Evolutionary conservation across 495 filamentous ascomycete species (phyloP).

Genomic region (Daldinia vernicosa): DNA sequence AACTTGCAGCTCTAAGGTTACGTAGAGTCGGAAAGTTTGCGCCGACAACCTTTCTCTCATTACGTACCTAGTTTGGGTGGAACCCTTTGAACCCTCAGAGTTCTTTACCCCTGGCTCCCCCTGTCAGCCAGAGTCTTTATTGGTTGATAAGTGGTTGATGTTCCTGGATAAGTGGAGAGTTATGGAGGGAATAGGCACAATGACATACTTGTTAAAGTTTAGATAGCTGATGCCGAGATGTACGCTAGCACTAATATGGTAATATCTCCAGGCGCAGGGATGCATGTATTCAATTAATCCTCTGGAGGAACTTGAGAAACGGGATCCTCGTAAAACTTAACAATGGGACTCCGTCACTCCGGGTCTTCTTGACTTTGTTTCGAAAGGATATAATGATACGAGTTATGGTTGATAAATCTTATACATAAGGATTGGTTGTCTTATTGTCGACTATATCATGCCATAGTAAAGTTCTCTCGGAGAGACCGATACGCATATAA

Average conservation of each 20-base stretch:
- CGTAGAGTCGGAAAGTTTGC: conserved; percentile 23
- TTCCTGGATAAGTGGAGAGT: conserved; percentile 38
- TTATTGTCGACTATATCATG: conserved; percentile 1
- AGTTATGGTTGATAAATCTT: not conserved
- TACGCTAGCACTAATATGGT: not conserved
- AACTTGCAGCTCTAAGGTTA: conserved; percentile 5
- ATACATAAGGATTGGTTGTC: not conserved
- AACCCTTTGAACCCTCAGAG: not conserved
- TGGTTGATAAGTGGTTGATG: conserved; percentile 15
- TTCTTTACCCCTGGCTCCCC: conserved; percentile 29
- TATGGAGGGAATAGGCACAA: not conserved
- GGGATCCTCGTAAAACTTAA: not conserved
- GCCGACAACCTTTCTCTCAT: conserved; percentile 14
- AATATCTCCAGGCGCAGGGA: not conserved
- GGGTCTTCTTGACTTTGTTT: not conserved
- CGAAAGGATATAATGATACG: not conserved
- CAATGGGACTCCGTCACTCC: not conserved
- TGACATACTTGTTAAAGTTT: not conserved
- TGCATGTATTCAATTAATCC: not conserved
- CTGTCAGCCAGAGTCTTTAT: conserved; percentile 30
- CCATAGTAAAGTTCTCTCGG: conserved; percentile 3
- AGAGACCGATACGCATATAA: conserved; percentile 13
- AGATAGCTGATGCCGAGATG: not conserved
- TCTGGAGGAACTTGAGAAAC: not conserved
- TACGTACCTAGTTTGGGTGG: conserved; percentile 10